A percentile compares a stretch with the other conserved stretches of the same genome.
Conservation (phyloP, 1,284 basidiomycete genomes). For the Blastosporella zonata region DNA sequence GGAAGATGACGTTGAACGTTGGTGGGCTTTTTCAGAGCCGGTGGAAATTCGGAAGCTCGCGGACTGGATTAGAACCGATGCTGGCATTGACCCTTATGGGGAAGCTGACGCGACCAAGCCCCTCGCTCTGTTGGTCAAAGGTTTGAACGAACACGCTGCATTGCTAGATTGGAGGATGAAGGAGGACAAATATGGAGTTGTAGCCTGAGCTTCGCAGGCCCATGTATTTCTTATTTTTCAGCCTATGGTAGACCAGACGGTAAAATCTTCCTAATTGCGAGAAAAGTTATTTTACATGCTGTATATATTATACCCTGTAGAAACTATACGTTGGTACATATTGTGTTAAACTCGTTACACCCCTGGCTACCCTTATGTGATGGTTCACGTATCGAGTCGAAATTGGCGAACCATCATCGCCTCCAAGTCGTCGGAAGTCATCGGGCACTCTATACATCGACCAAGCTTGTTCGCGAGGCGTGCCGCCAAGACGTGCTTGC, state of each 20-base stretch:
- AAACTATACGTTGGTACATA: neutral
- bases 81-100: slow-evolving; percentile 38
- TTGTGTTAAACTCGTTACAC: neutral
- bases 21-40: slow-evolving; percentile 74
- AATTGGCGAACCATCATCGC: slow-evolving; percentile 28
- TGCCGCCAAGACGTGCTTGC: slow-evolving; percentile 74
- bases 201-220: too few relatives aligned
- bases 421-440: slow-evolving; percentile 46
- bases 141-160: slow-evolving; percentile 47
- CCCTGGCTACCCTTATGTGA: neutral
- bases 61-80: slow-evolving; percentile 57
- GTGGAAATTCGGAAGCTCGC: slow-evolving; percentile 62
- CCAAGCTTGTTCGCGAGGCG: slow-evolving; percentile 53
- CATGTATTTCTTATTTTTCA: too few relatives aligned
- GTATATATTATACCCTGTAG: slow-evolving; percentile 3
- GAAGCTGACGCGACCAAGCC: slow-evolving; percentile 16
- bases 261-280: neutral
- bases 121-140: slow-evolving; percentile 33
- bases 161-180: slow-evolving; percentile 46
- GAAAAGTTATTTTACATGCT: neutral
- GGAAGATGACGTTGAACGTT: slow-evolving; percentile 41
- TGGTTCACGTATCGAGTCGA: neutral
- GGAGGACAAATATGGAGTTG: slow-evolving; percentile 31
- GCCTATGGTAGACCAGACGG: too few relatives aligned
- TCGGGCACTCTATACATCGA: slow-evolving; percentile 46